These are phyloP conservation scores for Tetradesmus lagerheimii DNA, from an alignment of 139 green algal genomes.

Conservation along the genomic window DNA sequence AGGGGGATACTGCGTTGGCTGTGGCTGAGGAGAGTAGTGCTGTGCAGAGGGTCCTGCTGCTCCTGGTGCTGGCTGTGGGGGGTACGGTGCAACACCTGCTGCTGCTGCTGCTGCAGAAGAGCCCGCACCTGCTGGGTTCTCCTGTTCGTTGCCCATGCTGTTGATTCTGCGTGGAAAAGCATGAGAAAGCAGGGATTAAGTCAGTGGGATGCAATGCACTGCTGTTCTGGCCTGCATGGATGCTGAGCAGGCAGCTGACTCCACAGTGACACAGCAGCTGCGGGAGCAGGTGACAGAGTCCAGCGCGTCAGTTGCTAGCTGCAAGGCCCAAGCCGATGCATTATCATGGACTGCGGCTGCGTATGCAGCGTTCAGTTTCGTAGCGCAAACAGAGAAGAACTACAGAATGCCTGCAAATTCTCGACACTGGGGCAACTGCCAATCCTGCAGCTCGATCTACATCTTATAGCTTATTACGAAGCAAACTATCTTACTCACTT, in stretches of 20 bases:
- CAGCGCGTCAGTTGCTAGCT: not conserved
- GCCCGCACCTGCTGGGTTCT: slow-evolving; percentile 5
- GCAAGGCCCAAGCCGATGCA: not conserved
- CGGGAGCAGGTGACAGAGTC: too few relatives aligned
- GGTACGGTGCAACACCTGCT: not conserved
- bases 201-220: not conserved
- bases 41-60: not conserved
- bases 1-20: not conserved
- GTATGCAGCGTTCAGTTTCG: too few relatives aligned
- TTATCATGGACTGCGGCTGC: too few relatives aligned
- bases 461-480: not conserved
- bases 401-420: too few relatives aligned
- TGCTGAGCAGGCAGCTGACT: not conserved
- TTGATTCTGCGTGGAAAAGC: not conserved
- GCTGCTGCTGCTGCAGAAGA: slow-evolving; percentile 10
- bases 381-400: not conserved
- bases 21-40: not conserved
- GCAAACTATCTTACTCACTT: not conserved
- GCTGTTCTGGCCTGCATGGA: not conserved
- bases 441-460: not conserved
- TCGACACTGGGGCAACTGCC: not conserved
- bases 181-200: not conserved
- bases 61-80: not conserved
- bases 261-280: not conserved
- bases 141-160: slow-evolving; percentile 13